These are phyloP conservation scores for Solanum ossicruentum DNA, from an alignment of 257 asterid species.

Conservation along the genomic window DNA sequence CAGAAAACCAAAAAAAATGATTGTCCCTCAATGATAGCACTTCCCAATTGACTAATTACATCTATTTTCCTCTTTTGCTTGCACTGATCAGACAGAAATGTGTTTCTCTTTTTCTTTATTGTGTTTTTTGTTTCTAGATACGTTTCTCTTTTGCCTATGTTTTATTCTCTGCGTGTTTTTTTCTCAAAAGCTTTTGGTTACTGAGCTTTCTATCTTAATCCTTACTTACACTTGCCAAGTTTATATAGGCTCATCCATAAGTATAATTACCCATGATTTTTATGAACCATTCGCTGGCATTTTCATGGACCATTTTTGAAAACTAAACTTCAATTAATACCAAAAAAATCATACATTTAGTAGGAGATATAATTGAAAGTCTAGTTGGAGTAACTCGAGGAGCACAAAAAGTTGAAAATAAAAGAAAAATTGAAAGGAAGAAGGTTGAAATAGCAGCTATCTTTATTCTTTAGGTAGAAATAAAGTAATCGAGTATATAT, in stretches of 20 bases:
- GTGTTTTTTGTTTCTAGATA: background rate
- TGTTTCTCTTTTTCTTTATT: background rate
- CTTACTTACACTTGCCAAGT: slow-evolving; percentile 10
- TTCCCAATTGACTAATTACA: slow-evolving; percentile 11
- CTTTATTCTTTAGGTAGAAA: too few relatives aligned
- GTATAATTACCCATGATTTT: slow-evolving; percentile 19
- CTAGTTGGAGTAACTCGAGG: background rate
- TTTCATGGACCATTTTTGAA: slow-evolving; percentile 3
- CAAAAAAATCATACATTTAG: background rate
- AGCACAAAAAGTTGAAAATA: background rate
- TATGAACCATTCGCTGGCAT: background rate
- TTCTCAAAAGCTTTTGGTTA: background rate
- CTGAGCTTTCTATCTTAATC: slow-evolving; percentile 5
- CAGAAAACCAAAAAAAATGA: background rate
- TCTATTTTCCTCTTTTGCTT: background rate
- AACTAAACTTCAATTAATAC: background rate
- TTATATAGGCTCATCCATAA: background rate
- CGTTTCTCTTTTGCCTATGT: background rate
- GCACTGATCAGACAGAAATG: slow-evolving; percentile 7
- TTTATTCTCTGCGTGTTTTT: background rate
- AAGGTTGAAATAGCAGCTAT: background rate
- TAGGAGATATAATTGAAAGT: background rate
- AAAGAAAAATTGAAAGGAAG: background rate
- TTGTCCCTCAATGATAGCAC: slow-evolving; percentile 5
- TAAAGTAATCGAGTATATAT: too few relatives aligned